Evolutionary conservation across 2,329 filamentous ascomycete genomes (phyloP).

Genomic region (Hymenoscyphus infarciens): DNA sequence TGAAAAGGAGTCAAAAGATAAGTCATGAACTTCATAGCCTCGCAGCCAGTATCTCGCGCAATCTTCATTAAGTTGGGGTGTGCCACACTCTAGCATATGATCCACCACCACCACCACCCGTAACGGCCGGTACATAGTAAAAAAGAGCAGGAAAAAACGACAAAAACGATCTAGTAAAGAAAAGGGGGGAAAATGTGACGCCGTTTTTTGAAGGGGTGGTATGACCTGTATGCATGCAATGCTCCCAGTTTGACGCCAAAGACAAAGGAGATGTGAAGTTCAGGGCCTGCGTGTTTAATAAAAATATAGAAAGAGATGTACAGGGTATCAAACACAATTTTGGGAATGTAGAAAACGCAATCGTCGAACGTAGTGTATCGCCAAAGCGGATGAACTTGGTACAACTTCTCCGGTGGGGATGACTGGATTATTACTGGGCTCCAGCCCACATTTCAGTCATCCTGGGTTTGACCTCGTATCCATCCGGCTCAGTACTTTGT

Average conservation of each 20-base stretch:
- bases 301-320: slow-evolving; percentile 25
- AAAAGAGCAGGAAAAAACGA: neutral
- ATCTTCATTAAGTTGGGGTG: slow-evolving; percentile 10
- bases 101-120: neutral
- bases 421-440: slow-evolving; percentile 39
- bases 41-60: slow-evolving; percentile 10
- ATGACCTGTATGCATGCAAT: slow-evolving; percentile 21
- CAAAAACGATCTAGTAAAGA: slow-evolving; percentile 4
- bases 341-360: slow-evolving; percentile 14
- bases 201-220: slow-evolving; percentile 12
- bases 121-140: neutral
- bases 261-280: slow-evolving; percentile 12
- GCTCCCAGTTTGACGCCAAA: slow-evolving; percentile 15
- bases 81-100: slow-evolving; percentile 14
- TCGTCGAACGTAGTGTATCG: slow-evolving; percentile 3
- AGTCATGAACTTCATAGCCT: slow-evolving; percentile 17
- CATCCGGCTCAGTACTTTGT: slow-evolving; percentile 69
- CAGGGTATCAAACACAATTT: slow-evolving; percentile 32
- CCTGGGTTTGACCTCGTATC: slow-evolving; percentile 60
- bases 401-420: neutral
- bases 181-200: slow-evolving; percentile 13
- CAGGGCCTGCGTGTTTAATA: slow-evolving; percentile 4
- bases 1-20: neutral
- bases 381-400: neutral
- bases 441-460: slow-evolving; percentile 52